Evolutionary conservation across 176 grass and related monocot species (phyloP), one percentile per base, ranked within the genome.

Genomic region (Neostapfia colusana): DNA sequence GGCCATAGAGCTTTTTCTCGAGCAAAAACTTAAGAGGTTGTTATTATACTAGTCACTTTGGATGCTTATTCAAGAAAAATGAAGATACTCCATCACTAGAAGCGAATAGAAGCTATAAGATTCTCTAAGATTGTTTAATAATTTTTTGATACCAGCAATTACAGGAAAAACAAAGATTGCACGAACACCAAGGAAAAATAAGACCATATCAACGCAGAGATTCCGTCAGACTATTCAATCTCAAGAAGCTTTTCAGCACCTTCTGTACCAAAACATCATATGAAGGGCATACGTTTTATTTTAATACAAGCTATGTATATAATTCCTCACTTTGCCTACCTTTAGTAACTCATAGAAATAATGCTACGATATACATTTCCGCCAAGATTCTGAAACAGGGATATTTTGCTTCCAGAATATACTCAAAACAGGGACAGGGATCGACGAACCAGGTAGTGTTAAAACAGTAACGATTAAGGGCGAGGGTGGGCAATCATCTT

Each of bases 161-260:
- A 16, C 15, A 69, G 16, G 39, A 35, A 13, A 84, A 68, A 74
- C 18, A 34, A 54, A 77, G 50, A 79, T 44, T 43, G 34, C 68
- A 42, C 11, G 12, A n/a, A 28, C 18, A 2, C 67, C 53, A 15
- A 54, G 21, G 63, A 31, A 45, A 38, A 78, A 31, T 31, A 31
- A 31, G 67, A 83, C 8, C 42, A 83, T 26, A 79, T 71, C 44
- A 45, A 63, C 38, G 56, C n/a, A 49, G 24, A 62, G 78, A 79
- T 79, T 68, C 65, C 56, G 64, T 83, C 68, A 36, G 53, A 49
- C 6, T 70, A 68, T 83, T 54, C 62, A 69, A 69, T 72, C 46
- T 51, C 44, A 55, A 75, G 48, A 55, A 55, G 5, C 69, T 62
- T 88, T 79, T 55, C 25, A 35, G 51, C 50, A 31, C 43, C 53